Evolutionary conservation across 192 early-diverging fungal species (phyloP), one percentile per base, ranked within the genome.

Genomic region (Geranomyces variabilis): DNA sequence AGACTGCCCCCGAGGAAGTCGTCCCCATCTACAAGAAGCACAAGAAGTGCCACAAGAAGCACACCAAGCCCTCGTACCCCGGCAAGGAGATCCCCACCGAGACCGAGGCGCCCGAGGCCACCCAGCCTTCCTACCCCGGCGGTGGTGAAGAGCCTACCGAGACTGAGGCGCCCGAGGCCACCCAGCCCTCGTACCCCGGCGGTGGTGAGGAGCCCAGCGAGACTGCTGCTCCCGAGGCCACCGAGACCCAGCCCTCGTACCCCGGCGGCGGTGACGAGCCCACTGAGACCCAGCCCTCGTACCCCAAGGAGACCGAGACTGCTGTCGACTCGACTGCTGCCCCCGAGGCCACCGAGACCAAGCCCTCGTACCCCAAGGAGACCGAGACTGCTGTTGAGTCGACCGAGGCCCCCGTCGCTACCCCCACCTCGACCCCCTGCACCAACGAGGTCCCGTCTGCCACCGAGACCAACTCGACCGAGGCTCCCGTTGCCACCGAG

Each of bases 11-110:
- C 51, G 51, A 53, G 51, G 51, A 53, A 30, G n/a, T n/a, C 36
- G 14, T 10, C 28, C 31, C 31, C 29, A 30, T 41, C 60, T 10
- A 26, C 36, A 62, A 36, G 31, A 62, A 26, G 60, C 29, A 62
- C 19, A 62, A 62, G 60, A 62, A 62, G 60, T 62, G 60, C 36
- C 60, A 62, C 60, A 62, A 62, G 60, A 62, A 62, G 33, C 29
- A n/a, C 2, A 14, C 19, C 36, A 29, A 41, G 14, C n/a, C 60
- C 30, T 21, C 10, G 31, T 0, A 30, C 29, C 57, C 57, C 57
- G 57, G 22, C 6, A 61, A 19, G 3, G 17, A 19, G 21, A 9
- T 36, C 22, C 21, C 17, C 8, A 6, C 59, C 30, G 51, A 14
- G 10, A 29, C 31, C 60, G 60, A 62, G 60, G n/a, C n/a, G 12